Evolutionary conservation across 352 stramenopile genomes (phyloP).

Genomic region (Globisporangium solare): DNA sequence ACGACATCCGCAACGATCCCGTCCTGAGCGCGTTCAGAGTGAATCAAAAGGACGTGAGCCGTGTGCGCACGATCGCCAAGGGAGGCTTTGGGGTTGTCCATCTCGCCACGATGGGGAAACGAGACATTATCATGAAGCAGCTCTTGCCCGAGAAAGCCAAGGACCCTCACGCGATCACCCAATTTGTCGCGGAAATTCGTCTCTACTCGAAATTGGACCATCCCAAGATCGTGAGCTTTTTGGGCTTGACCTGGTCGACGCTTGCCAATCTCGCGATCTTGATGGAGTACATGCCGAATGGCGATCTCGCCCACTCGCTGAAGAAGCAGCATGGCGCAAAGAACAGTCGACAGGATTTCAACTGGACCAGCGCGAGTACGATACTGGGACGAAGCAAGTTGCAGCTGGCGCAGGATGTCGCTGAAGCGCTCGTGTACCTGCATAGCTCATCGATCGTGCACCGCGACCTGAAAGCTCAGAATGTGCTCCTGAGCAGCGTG

Average conservation of each 20-base stretch:
- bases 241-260: constrained; percentile 22
- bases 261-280: constrained; percentile 18
- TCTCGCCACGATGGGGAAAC: constrained; percentile 29
- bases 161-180: constrained; percentile 20
- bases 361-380: constrained; percentile 14
- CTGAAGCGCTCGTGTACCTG: constrained; percentile 27
- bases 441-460: constrained; percentile 39
- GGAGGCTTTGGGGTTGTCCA: constrained; percentile 56
- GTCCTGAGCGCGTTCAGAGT: constrained; percentile 47
- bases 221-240: constrained; percentile 24
- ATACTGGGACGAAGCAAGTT: constrained; percentile 11
- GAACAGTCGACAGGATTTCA: constrained; percentile 26
- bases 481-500: constrained; percentile 40
- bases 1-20: constrained; percentile 50
- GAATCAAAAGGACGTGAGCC: constrained; percentile 35
- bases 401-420: constrained; percentile 19
- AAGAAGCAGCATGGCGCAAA: constrained; percentile 8
- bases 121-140: constrained; percentile 20
- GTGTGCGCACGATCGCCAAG: constrained; percentile 33
- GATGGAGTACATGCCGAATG: constrained; percentile 30
- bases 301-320: constrained; percentile 21
- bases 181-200: constrained; percentile 24
- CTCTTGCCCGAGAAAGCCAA: constrained; percentile 14
- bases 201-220: constrained; percentile 17
- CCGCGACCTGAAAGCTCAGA: constrained; percentile 55